Base-by-base conservation (phyloP, 1,139 yeast genomes). In the Hemisphaericaspora xylofermentans region DNA sequence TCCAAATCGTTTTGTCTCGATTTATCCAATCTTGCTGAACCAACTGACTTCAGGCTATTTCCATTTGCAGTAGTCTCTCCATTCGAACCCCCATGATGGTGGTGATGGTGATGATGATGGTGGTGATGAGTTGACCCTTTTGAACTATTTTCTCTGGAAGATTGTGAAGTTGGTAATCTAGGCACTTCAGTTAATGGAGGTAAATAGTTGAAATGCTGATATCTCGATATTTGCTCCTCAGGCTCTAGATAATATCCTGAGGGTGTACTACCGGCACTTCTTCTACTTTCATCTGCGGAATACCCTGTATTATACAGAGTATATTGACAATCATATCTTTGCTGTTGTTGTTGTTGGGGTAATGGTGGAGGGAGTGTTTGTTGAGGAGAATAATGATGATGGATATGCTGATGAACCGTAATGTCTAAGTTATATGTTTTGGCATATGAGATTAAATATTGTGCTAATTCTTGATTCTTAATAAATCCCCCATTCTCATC, bases 331-430 rank as follows among this genome's bases (percentile, higher is more conserved):
- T 12, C 24, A 14, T 13, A 24, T 14, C 15, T n/a, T 15, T 17
- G 35, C 9, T 33, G 30, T n/a, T 9, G 25, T 40, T 64, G 63
- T n/a, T 59, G 60, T 2, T 63, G 68, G 2, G 76, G 70, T 1
- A 71, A 61, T 1, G 76, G 71, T 1, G 72, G 61, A 54, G 80
- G 78, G 56, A 79, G 85, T 40, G 64, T 61, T n/a, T 59, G 60
- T 3, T 63, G 68, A 1, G 77, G 71, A 2, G 73, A 62, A 54
- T 80, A 79, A 56, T 79, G 85, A 56, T 84, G 87, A 54, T 85
- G 88, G 39, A 87, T 82, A 61, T 88, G 96, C 57, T 88, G 96
- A 61, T 88, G 95, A 14, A 88, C 78, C 4, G 88, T 81, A 9
- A 88, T 73, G 42, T 79, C 75, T 43, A 86, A 71, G 24, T 79